Evolutionary conservation across 805 yeast genomes (phyloP), one percentile per base, ranked within the genome.

Genomic region (Candida dajiaensis): DNA sequence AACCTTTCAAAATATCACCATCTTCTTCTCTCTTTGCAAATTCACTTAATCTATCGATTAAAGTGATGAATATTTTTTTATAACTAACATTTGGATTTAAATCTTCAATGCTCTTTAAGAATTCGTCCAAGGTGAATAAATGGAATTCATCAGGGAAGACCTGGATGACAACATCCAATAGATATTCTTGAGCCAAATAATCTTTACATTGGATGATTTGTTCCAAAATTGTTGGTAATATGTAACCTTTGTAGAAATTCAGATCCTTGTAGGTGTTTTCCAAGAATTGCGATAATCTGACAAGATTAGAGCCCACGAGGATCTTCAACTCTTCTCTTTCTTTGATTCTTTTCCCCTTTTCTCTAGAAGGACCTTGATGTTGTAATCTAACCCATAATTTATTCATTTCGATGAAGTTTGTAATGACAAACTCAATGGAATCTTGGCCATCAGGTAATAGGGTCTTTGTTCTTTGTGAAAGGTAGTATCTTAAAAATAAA

Each of bases 351-450:
- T 84, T 78, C 35, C 73, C 79, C 36, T 87, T 76, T 57, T 92
- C 97, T 38, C 85, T 77, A 4, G 92, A 78, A 51, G 89, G 96
- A 2, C 98, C 98, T 65, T 89, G 96, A 63, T 90, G 96, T 67
- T 92, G 98, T 53, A 90, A 71, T 43, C 99, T 77, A 4, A 94
- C 98, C 99, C 99, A 94, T 41, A 94, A 72, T 65, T 94, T 94
- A 70, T 94, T 94, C 99, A 94, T 94, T 64, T 94, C 99, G 47
- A 92, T 81, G 63, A 94, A 94, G 63, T 94, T 94, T 18, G 87
- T 79, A 44, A 88, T 74, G 31, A 90, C 77, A 59, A 90, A 92
- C 48, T 82, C 80, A 38, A 89, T 84, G 3, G 90, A 80, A 51
- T 84, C 89, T 41, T 76, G 69, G 42, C 83, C 53, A 20, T 59